Percentiles rank a stretch among this genome's conserved stretches.
Conservation (phyloP, 2,329 filamentous ascomycete genomes). For the Fusarium sp. region DNA sequence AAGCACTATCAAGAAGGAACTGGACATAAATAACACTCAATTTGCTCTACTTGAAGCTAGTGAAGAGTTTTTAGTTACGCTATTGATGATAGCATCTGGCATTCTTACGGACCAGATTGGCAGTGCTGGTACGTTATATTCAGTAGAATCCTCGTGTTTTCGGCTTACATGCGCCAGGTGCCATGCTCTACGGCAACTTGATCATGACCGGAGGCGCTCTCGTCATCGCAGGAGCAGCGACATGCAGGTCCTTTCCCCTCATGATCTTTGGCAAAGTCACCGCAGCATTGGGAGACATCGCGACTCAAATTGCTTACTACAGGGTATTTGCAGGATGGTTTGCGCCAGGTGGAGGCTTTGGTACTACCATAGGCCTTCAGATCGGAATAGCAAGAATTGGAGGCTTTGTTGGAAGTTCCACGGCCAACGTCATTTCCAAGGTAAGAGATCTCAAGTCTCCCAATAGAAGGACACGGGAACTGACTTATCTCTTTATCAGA, state of each 20-base stretch:
- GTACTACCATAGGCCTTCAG: neutral
- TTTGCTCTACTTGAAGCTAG: neutral
- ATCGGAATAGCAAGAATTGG: neutral
- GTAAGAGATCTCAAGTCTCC: accelerated
- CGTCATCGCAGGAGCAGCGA: neutral
- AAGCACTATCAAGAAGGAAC: neutral
- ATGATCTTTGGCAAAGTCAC: neutral
- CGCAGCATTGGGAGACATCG: neutral
- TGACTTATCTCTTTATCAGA: accelerated
- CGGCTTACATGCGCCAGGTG: too few relatives aligned
- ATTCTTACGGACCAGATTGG: accelerated
- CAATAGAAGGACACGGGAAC: accelerated
- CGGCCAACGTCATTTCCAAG: neutral
- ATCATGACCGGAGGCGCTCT: neutral
- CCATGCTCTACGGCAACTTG: neutral
- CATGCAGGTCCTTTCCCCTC: neutral
- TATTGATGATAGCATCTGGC: neutral
- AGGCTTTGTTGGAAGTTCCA: neutral
- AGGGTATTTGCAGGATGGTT: neutral
- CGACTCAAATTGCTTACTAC: neutral
- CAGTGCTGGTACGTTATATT: neutral
- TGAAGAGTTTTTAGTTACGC: neutral
- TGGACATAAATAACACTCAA: neutral
- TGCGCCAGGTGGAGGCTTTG: neutral
- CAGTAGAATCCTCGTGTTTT: too few relatives aligned